A percentile compares a stretch with the other conserved stretches of the same genome.
Conservation (phyloP, 306 rosid species). For the Dalbergia cultrata region DNA sequence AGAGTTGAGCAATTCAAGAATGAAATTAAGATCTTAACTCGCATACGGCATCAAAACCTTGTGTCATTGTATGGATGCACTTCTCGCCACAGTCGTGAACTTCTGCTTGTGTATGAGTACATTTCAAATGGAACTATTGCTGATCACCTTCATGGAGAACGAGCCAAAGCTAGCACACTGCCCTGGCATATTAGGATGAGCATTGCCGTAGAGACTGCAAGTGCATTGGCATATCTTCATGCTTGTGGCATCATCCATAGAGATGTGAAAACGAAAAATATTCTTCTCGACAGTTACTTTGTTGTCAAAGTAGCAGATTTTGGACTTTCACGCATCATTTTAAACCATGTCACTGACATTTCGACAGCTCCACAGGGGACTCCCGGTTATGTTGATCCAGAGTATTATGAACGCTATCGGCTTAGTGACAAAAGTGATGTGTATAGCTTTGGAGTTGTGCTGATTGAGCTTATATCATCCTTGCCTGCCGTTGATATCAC, state of each 20-base stretch:
- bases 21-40: too few relatives aligned
- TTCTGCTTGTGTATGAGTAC: too few relatives aligned
- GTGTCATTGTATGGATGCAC: too few relatives aligned
- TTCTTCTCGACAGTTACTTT: slow-evolving; percentile 73
- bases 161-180: slow-evolving; percentile 56
- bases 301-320: slow-evolving; percentile 89
- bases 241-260: slow-evolving; percentile 77
- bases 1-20: too few relatives aligned
- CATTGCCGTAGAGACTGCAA: slow-evolving; percentile 81
- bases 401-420: slow-evolving; percentile 79
- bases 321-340: slow-evolving; percentile 88
- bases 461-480: slow-evolving; percentile 82
- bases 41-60: too few relatives aligned
- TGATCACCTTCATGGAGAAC: slow-evolving; percentile 78
- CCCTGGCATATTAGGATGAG: slow-evolving; percentile 72
- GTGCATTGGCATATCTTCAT: slow-evolving; percentile 83
- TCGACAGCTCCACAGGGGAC: slow-evolving; percentile 97
- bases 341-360: slow-evolving; percentile 64
- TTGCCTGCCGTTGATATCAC: slow-evolving; percentile 91
- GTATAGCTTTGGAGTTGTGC: slow-evolving; percentile 87
- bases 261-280: slow-evolving; percentile 82
- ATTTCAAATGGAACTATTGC: slow-evolving; percentile 86
- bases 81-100: too few relatives aligned
- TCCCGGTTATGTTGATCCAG: slow-evolving; percentile 94
- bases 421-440: slow-evolving; percentile 85